Evolutionary conservation across 1,284 basidiomycete species (phyloP).

Genomic region (Agaricales sp.): DNA sequence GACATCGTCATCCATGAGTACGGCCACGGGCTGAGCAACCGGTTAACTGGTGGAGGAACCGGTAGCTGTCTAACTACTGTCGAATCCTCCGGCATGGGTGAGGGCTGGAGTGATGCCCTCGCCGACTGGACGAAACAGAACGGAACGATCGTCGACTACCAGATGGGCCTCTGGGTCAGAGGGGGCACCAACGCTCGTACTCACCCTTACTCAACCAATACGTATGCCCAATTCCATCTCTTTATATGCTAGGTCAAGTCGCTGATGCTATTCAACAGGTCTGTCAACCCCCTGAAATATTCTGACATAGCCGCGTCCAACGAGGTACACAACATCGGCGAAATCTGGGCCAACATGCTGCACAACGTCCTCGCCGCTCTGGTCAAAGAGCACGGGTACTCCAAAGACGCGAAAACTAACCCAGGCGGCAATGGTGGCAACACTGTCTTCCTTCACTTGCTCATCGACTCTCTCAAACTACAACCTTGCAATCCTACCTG

Average conservation of each 20-base stretch:
- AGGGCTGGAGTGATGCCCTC: background rate
- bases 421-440: slow-evolving; percentile 20
- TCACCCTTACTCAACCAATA: background rate
- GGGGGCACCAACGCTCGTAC: background rate
- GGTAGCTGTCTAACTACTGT: background rate
- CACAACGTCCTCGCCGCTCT: slow-evolving; percentile 28
- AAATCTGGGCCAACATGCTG: slow-evolving; percentile 25
- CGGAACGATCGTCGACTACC: background rate
- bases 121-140: background rate
- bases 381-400: slow-evolving; percentile 21
- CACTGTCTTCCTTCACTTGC: slow-evolving; percentile 21
- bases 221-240: background rate
- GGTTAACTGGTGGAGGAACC: slow-evolving; percentile 11
- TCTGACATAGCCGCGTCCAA: background rate
- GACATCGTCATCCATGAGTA: slow-evolving; percentile 24
- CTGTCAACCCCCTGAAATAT: background rate
- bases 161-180: background rate
- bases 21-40: slow-evolving; percentile 25
- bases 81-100: background rate
- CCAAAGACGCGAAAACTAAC: slow-evolving; percentile 16
- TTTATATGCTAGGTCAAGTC: background rate
- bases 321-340: background rate
- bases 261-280: background rate
- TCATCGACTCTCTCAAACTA: slow-evolving; percentile 20
- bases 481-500: slow-evolving; percentile 25